These are phyloP conservation scores for Wickerhamiella domercqiae DNA, from an alignment of 805 yeast genomes.

Conservation along the genomic window DNA sequence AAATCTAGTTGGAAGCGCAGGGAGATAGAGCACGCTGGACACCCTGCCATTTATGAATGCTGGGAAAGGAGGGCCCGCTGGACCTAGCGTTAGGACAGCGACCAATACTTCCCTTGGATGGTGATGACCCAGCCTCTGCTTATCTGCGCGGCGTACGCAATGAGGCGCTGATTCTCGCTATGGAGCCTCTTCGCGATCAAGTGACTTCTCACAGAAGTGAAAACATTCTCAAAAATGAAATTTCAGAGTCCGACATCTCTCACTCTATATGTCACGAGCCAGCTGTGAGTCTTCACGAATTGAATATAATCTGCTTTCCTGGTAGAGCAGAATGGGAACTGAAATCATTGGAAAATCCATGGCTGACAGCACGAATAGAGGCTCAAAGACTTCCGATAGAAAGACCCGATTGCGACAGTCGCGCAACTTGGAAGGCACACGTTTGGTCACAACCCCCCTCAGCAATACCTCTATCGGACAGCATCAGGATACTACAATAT, in stretches of 20 bases:
- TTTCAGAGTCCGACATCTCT: too few relatives aligned
- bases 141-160: conserved; percentile 10
- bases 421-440: conserved; percentile 30
- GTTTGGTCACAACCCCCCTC: conserved; percentile 22
- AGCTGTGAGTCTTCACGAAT: too few relatives aligned
- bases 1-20: too few relatives aligned
- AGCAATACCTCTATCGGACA: conserved; percentile 27
- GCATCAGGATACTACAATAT: conserved; percentile 28
- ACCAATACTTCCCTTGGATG: conserved; percentile 21
- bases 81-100: conserved; percentile 20
- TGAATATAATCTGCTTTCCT: too few relatives aligned
- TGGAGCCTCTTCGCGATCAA: too few relatives aligned
- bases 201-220: too few relatives aligned
- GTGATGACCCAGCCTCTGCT: conserved; percentile 1
- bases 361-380: background rate
- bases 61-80: conserved; percentile 13
- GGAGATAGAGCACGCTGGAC: background rate
- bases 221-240: too few relatives aligned
- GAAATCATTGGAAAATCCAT: too few relatives aligned
- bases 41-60: background rate
- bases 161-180: conserved; percentile 8
- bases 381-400: background rate
- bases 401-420: conserved; percentile 1
- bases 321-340: too few relatives aligned
- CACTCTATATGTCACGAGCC: too few relatives aligned